Evolutionary conservation across 306 rosid genomes (phyloP).

Genomic region (Dalbergia cultrata): DNA sequence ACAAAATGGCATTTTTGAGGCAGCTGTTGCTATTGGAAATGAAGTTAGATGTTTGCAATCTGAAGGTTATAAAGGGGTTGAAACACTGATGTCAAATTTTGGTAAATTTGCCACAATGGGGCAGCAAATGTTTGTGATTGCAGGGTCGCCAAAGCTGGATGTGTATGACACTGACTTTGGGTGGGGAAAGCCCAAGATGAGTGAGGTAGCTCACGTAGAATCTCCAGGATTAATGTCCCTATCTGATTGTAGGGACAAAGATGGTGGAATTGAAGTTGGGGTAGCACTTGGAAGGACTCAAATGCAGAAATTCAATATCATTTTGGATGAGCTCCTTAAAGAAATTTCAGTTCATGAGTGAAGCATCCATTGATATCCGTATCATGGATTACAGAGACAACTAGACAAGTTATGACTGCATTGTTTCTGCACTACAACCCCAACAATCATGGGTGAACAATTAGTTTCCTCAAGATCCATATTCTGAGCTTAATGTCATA

Average conservation of each 20-base stretch:
- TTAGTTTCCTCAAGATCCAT: too few species aligned
- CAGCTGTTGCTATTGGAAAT: conserved; percentile 46
- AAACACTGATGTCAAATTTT: conserved; percentile 11
- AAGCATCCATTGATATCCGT: not conserved
- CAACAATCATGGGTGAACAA: too few species aligned
- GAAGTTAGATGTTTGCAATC: conserved; percentile 30
- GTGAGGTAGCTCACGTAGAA: conserved; percentile 6
- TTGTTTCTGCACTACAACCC: too few species aligned
- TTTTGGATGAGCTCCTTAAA: conserved; percentile 17
- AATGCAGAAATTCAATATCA: conserved; percentile 4
- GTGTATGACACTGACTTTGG: conserved; percentile 43
- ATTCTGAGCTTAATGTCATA: too few species aligned
- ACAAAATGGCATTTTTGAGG: conserved; percentile 45
- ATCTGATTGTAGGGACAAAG: conserved; percentile 14
- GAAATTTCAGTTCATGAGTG: not conserved
- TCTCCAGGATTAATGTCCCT: conserved; percentile 3
- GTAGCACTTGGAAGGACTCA: not conserved
- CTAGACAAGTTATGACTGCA: too few species aligned
- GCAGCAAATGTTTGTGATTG: not conserved
- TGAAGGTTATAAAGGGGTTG: conserved; percentile 39
- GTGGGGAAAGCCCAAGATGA: conserved; percentile 35
- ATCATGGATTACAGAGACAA: too few species aligned
- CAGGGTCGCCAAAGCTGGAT: conserved; percentile 27
- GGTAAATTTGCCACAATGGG: not conserved
- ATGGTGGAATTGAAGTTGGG: conserved; percentile 42